These are phyloP conservation scores for Saitoella complicata DNA, from an alignment of 805 yeast species.

Conservation along the genomic window DNA sequence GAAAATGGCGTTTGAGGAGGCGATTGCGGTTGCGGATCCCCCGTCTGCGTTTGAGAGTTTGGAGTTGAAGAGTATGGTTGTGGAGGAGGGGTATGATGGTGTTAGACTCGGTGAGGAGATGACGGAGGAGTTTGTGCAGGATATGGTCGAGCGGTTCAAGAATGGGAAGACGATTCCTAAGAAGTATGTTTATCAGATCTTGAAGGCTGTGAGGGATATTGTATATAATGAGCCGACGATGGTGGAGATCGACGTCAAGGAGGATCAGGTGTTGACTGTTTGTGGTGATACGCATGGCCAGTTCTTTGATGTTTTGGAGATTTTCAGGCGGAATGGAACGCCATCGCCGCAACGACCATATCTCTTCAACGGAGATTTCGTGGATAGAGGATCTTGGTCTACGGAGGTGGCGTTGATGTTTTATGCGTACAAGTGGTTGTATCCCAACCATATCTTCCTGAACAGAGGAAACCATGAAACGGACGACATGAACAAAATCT, in stretches of 20 bases:
- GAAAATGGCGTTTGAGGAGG: conserved; percentile 65
- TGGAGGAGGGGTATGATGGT: conserved; percentile 46
- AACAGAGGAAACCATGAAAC: conserved; percentile 97
- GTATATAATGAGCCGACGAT: conserved; percentile 54
- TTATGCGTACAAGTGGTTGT: conserved; percentile 59
- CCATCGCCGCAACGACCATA: conserved; percentile 55
- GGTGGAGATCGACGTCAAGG: conserved; percentile 42
- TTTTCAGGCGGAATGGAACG: conserved; percentile 59
- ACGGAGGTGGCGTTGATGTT: conserved; percentile 81
- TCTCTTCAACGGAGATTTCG: conserved; percentile 92
- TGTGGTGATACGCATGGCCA: conserved; percentile 99
- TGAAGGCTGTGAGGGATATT: conserved; percentile 51
- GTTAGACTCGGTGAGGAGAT: conserved; percentile 32
- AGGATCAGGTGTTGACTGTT: conserved; percentile 34
- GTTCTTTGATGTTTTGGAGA: conserved; percentile 71
- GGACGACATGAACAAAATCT: conserved; percentile 87
- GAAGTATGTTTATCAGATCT: conserved; percentile 66
- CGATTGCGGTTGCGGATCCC: conserved; percentile 61
- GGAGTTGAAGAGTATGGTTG: conserved; percentile 28
- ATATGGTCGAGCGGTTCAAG: conserved; percentile 56
- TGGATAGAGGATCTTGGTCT: conserved; percentile 96
- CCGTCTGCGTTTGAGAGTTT: conserved; percentile 31
- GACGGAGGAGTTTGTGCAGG: conserved; percentile 38
- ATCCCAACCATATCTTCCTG: conserved; percentile 52
- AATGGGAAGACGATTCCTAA: conserved; percentile 62